Conservation (phyloP, 2,329 filamentous ascomycete genomes). For the Hypoxylon sp. region DNA sequence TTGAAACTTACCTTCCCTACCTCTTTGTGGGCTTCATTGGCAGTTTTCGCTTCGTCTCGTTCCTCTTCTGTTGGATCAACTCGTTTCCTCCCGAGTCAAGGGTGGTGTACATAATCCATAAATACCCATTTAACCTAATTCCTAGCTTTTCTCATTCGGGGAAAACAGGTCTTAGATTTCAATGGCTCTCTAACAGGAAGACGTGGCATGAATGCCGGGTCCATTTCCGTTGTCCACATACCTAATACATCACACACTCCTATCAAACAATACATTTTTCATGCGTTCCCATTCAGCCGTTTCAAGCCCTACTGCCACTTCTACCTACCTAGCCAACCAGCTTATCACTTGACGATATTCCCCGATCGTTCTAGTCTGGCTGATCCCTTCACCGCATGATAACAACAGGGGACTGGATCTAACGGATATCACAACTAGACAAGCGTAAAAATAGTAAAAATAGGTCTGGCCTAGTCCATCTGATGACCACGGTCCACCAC, state of each 20-base stretch:
- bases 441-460: constrained; percentile 28
- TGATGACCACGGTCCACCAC: constrained; percentile 27
- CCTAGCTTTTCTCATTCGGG: constrained; percentile 15
- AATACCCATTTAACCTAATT: constrained; percentile 5
- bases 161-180: constrained; percentile 19
- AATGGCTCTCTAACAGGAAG: constrained; percentile 30
- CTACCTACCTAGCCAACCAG: constrained; percentile 19
- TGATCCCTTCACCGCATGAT: constrained; percentile 38
- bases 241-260: constrained; percentile 13
- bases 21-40: not conserved
- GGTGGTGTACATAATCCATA: constrained; percentile 13
- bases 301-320: constrained; percentile 5
- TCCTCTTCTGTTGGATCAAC: constrained; percentile 11
- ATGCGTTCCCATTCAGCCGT: not conserved
- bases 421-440: constrained; percentile 31
- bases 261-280: constrained; percentile 2
- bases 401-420: constrained; percentile 30
- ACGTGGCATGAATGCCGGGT: constrained; percentile 24
- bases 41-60: not conserved
- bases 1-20: constrained; percentile 5
- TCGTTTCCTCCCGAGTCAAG: constrained; percentile 4
- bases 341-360: constrained; percentile 29
- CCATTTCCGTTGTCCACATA: constrained; percentile 18
- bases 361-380: constrained; percentile 14
- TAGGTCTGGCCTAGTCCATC: constrained; percentile 20